A percentile compares a stretch with the other conserved stretches of the same genome.
Evolutionary conservation across 2,329 filamentous ascomycete genomes (phyloP).

Genomic region (Aspergillus felis): DNA sequence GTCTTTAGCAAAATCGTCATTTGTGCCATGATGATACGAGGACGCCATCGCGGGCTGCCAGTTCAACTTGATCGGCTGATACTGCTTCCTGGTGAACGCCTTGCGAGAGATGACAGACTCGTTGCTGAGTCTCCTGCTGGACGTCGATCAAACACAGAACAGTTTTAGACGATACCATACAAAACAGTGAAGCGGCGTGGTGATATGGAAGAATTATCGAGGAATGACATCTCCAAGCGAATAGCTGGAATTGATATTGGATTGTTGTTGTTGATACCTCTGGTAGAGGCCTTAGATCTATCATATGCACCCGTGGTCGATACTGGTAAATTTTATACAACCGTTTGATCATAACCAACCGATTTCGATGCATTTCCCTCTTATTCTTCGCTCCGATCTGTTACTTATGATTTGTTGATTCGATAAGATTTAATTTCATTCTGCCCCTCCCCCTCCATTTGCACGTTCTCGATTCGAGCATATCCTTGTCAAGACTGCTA

Average conservation of each 20-base stretch:
- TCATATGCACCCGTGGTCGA: neutral
- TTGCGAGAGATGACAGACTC: constrained; percentile 11
- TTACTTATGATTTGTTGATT: neutral
- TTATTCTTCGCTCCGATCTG: neutral
- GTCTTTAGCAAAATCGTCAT: constrained; percentile 52
- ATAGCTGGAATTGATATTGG: neutral
- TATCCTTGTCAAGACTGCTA: neutral
- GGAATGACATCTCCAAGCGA: neutral
- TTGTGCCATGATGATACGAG: constrained; percentile 54
- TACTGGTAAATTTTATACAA: neutral
- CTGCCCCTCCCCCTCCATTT: neutral
- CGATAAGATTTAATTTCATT: neutral
- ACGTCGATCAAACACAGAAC: neutral
- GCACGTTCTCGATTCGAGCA: neutral
- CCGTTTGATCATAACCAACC: too few relatives aligned
- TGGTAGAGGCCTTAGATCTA: neutral
- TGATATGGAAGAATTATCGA: neutral
- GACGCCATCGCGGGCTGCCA: constrained; percentile 53
- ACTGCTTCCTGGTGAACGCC: constrained; percentile 26
- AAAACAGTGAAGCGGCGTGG: neutral
- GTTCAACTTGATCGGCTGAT: constrained; percentile 51
- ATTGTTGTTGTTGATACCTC: neutral
- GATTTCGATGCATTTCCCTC: neutral
- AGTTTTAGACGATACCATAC: constrained; percentile 5
- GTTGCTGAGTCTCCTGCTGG: neutral